These are phyloP conservation scores for Cercospora citrullina DNA, from an alignment of 2,329 filamentous ascomycete genomes.

Conservation along the genomic window DNA sequence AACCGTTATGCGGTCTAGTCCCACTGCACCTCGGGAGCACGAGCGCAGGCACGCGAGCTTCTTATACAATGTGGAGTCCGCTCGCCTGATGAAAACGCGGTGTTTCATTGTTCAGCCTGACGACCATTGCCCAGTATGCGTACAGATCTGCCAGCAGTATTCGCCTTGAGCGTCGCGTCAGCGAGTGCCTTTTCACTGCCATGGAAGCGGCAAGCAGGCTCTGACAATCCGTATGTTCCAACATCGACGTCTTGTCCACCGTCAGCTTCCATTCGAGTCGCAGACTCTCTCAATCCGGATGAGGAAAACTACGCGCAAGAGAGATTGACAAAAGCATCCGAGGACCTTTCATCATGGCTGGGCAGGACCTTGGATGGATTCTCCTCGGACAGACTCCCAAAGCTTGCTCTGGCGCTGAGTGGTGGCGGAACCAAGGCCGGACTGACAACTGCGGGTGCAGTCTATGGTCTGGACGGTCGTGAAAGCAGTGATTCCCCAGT, in stretches of 20 bases:
- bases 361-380: slow-evolving; percentile 6
- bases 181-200: neutral
- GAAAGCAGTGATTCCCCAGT: slow-evolving; percentile 14
- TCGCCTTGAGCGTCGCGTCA: slow-evolving; percentile 4
- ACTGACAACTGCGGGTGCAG: slow-evolving; percentile 20
- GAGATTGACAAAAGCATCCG: slow-evolving; percentile 3
- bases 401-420: slow-evolving; percentile 17
- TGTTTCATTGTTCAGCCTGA: neutral
- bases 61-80: neutral
- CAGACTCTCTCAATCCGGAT: slow-evolving; percentile 12
- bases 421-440: slow-evolving; percentile 23
- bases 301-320: slow-evolving; percentile 13
- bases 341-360: slow-evolving; percentile 17
- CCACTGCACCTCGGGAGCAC: slow-evolving; percentile 6
- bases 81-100: neutral
- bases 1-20: slow-evolving; percentile 1
- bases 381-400: slow-evolving; percentile 11
- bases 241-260: slow-evolving; percentile 10
- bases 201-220: slow-evolving; percentile 11
- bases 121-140: neutral
- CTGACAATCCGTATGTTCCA: slow-evolving; percentile 12
- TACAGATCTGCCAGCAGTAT: neutral
- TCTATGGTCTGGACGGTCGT: slow-evolving; percentile 19
- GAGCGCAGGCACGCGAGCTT: slow-evolving; percentile 1
- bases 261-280: slow-evolving; percentile 7